phyloP scores from a whole-genome alignment of 1,139 yeast species.

The Saccharomycopsis hybrid region DNA sequence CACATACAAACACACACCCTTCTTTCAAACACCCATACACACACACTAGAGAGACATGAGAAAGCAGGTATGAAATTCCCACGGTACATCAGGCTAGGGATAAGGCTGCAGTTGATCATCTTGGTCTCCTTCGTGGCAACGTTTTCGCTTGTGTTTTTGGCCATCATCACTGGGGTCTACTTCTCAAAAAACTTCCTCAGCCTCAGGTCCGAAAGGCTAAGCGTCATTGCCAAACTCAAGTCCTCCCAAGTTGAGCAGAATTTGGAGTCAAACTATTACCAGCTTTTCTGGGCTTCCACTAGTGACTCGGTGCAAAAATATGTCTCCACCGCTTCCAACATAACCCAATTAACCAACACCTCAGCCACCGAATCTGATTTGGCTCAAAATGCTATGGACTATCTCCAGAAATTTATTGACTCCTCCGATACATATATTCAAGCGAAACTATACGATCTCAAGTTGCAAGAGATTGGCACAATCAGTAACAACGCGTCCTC shows the following conservation, averaged over 20 bases:
- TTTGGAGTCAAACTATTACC: constrained; percentile 57
- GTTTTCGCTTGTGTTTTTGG: constrained; percentile 66
- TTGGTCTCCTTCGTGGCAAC: constrained; percentile 72
- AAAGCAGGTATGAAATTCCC: constrained; percentile 14
- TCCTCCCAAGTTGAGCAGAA: constrained; percentile 73
- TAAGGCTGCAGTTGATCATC: constrained; percentile 66
- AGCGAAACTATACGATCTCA: constrained; percentile 62
- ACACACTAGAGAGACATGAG: not conserved
- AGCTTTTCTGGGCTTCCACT: constrained; percentile 60
- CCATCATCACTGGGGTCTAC: constrained; percentile 75
- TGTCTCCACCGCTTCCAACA: constrained; percentile 28
- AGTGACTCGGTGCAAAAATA: constrained; percentile 48
- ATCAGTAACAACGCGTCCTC: constrained; percentile 36
- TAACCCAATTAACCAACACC: constrained; percentile 68
- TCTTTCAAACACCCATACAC: not conserved
- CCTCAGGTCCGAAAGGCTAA: constrained; percentile 63
- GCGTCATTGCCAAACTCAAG: constrained; percentile 74
- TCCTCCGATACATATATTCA: constrained; percentile 59
- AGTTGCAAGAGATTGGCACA: constrained; percentile 32
- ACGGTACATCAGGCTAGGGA: constrained; percentile 20
- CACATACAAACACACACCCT: no score
- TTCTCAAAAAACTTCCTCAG: constrained; percentile 58
- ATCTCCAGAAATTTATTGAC: constrained; percentile 53
- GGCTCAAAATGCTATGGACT: constrained; percentile 35
- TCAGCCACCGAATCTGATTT: constrained; percentile 39